A percentile compares a stretch with the other conserved stretches of the same genome.
phyloP scores from a whole-genome alignment of 2,329 filamentous ascomycete genomes.

The Curvularia eragrostidis region DNA sequence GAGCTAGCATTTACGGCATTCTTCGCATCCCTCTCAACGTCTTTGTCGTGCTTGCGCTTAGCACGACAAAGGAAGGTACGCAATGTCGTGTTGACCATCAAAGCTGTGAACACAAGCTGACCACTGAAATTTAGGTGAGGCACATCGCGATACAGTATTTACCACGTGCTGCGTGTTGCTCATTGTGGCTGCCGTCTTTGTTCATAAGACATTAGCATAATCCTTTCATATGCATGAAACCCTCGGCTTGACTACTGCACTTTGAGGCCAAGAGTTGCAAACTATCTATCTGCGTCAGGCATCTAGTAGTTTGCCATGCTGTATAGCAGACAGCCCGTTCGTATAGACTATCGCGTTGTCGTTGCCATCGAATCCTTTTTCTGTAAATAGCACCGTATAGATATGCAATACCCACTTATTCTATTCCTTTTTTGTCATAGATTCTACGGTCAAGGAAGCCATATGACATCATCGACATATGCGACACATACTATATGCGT shows the following conservation, averaged over 20 bases:
- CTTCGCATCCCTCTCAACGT: conserved; percentile 65
- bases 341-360: background rate
- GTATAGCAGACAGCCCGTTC: background rate
- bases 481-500: background rate
- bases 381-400: conserved; percentile 11
- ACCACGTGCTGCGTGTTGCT: conserved; percentile 40
- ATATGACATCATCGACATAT: conserved; percentile 16
- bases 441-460: background rate
- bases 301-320: background rate
- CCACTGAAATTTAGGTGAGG: conserved; percentile 28
- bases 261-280: background rate
- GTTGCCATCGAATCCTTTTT: background rate
- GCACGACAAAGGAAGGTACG: conserved; percentile 43
- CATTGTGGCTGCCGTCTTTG: conserved; percentile 36
- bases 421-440: background rate
- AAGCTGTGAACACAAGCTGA: conserved; percentile 14
- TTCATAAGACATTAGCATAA: conserved; percentile 35
- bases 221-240: background rate
- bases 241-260: background rate
- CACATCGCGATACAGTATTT: conserved; percentile 41
- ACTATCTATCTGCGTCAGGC: background rate
- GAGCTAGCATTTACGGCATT: conserved; percentile 64
- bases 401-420: background rate
- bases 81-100: background rate
- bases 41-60: conserved; percentile 44